Percentiles rank a stretch among this genome's conserved stretches.
Evolutionary conservation across 2,329 filamentous ascomycete species (phyloP).

Genomic region (Colletotrichum tabaci): DNA sequence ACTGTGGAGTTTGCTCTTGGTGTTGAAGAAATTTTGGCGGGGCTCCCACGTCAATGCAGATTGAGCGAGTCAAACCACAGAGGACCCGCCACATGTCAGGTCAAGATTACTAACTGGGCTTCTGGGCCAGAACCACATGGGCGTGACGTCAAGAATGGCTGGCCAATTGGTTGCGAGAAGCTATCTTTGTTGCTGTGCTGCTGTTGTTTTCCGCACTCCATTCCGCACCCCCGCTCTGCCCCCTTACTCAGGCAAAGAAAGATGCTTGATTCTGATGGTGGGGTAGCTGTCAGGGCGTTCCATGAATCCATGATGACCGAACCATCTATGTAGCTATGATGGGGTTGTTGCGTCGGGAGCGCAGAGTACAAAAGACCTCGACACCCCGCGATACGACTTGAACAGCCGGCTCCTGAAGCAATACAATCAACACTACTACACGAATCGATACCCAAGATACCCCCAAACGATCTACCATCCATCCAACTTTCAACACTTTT

Average conservation of each 20-base stretch:
- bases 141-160: slow-evolving; percentile 36
- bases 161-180: slow-evolving; percentile 30
- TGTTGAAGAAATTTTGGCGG: slow-evolving; percentile 34
- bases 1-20: slow-evolving; percentile 23
- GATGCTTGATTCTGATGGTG: slow-evolving; percentile 21
- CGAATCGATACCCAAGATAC: slow-evolving; percentile 26
- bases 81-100: slow-evolving; percentile 15
- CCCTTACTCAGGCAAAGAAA: not conserved
- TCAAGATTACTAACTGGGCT: no score
- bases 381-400: not conserved
- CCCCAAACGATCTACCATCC: not conserved
- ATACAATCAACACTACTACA: not conserved
- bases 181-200: not conserved
- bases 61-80: slow-evolving; percentile 32
- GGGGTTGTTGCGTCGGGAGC: not conserved
- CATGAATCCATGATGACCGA: slow-evolving; percentile 16
- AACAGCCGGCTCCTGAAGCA: accelerated
- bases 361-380: slow-evolving; percentile 33
- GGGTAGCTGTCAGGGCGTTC: slow-evolving; percentile 5
- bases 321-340: slow-evolving; percentile 20
- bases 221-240: not conserved
- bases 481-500: not conserved
- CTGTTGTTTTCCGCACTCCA: slow-evolving; percentile 11
- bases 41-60: slow-evolving; percentile 6
- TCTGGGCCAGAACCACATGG: not conserved